Evolutionary conservation across 768 basidiomycete genomes (phyloP), one percentile per base, ranked within the genome.

Genomic region (Paxillus ammoniavirescens): DNA sequence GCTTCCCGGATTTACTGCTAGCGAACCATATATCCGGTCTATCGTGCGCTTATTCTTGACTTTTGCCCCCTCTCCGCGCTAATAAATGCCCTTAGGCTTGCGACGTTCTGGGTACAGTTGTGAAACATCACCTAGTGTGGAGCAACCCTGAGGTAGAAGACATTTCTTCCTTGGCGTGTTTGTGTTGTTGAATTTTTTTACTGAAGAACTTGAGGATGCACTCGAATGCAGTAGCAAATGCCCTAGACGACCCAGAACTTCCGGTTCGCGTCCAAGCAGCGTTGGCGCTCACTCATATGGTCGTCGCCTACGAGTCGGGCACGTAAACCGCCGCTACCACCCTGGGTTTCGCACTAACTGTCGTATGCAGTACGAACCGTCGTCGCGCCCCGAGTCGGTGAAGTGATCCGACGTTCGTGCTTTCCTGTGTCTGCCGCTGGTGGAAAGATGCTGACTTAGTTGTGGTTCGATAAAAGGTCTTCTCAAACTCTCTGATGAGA

Each of bases 401-500:
- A 93, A 68, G 89, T 95, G 67, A 83, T 95, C 53, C 89, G 93
- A 76, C 87, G 90, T 87, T 58, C 40, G 72, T 56, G 31, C 9
- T 13, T 42, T 35, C 28, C 12, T 30, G 35, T 35, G 35, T 51
- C 18, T 30, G 8, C 26, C 40, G 8, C 47, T 6, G 23, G 15
- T 18, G 14, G 28, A 8, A 2, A 23, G 2, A n/a, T 37, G n/a
- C 18, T 55, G 17, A 31, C 18, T 31, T 47, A 31, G n/a, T 49
- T 36, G 18, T 42, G 47, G 47, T 51, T 45, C 44, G 12, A 48
- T 28, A 4, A 13, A 56, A 91, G 91, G 89, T 65, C 75, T 94
- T n/a, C 79, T 94, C 61, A 91, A 91, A 67, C 77, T 96, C 42
- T 84, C 89, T n/a, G 89, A 93, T 65, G 90, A 94, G 71, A 92